Evolutionary conservation across 805 yeast species (phyloP), one percentile per base, ranked within the genome.

Genomic region (Saturnispora serradocipensis): DNA sequence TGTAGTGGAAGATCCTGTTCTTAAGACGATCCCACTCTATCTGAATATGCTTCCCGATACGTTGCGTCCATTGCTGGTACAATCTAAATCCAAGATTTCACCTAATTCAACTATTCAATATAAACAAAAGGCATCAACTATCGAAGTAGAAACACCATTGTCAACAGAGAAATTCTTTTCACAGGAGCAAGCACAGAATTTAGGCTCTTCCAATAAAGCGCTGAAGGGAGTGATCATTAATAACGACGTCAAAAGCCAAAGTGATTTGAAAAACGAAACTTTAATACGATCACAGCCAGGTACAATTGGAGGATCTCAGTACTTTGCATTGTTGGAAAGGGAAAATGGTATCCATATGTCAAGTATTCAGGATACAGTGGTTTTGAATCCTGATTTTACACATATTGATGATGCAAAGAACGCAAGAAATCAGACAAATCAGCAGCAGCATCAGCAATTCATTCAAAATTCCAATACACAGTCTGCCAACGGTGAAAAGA

Each of bases 81-180:
- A 83, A 60, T 83, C 77, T 57, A 49, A 49, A 20, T 86, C 86
- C 4, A 56, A 53, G 3, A 83, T 84, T 5, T 46, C 71, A 82
- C 0, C 67, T 84, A 27, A 45, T 8, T 51, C 57, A 40, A 40
- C 42, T 18, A 15, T 58, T 22, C 30, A 51, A 42, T 64, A 85
- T 53, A 91, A 89, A 61, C 77, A 77, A 1, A 69, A 74, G 27
- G 73, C 88, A 1, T 77, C 80, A 2, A 72, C 81, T 11, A 68
- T 93, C 54, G 95, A 88, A 63, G 75, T 90, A 36, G 87, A 84
- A 54, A 70, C 86, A 6, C 95, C 96, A 13, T 67, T 88, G 48
- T 84, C 84, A 49, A 84, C 87, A 0, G 60, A 70, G 5, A 75
- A 74, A 43, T 88, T 85, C 59, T 87, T 80, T 61, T 91, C 89